These are phyloP conservation scores for Miscanthus lutarioriparius DNA, from an alignment of 176 grass and related monocot species.

Conservation along the genomic window DNA sequence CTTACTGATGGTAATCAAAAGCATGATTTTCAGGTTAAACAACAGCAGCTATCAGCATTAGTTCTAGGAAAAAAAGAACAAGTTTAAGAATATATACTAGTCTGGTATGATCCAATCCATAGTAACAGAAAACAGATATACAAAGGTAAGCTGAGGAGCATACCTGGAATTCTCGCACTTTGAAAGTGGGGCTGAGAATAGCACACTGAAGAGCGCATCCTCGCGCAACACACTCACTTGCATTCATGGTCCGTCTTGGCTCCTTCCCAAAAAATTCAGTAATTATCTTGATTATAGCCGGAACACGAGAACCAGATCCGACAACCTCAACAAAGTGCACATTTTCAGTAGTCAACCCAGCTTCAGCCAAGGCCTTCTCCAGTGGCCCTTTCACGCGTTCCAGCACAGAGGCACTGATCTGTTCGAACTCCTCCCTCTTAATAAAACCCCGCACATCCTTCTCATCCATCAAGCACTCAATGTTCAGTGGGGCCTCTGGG, in stretches of 20 bases:
- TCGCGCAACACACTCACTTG: slow-evolving; percentile 83
- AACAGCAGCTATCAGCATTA: no score
- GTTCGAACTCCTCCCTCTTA: slow-evolving; percentile 76
- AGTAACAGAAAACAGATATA: not conserved
- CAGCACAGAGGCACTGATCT: slow-evolving; percentile 51
- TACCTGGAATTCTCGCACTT: slow-evolving; percentile 96
- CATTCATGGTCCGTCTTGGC: slow-evolving; percentile 86
- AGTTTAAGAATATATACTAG: not conserved
- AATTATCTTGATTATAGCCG: slow-evolving; percentile 69
- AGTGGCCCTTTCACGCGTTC: slow-evolving; percentile 61
- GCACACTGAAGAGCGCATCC: slow-evolving; percentile 91
- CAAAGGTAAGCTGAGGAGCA: not conserved
- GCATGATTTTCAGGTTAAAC: no score
- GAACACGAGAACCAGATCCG: slow-evolving; percentile 74
- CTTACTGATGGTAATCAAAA: no score
- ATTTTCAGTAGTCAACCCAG: slow-evolving; percentile 30
- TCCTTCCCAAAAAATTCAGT: slow-evolving; percentile 82
- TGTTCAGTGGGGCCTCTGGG: slow-evolving; percentile 59
- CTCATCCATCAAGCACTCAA: slow-evolving; percentile 72
- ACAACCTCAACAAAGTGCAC: slow-evolving; percentile 68
- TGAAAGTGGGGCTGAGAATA: slow-evolving; percentile 93
- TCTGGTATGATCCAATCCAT: not conserved
- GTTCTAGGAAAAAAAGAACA: no score
- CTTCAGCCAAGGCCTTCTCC: slow-evolving; percentile 59
- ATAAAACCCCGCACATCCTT: slow-evolving; percentile 74